Base-by-base conservation (phyloP, 2,329 filamentous ascomycete genomes). In the Colletotrichum graminicola region DNA sequence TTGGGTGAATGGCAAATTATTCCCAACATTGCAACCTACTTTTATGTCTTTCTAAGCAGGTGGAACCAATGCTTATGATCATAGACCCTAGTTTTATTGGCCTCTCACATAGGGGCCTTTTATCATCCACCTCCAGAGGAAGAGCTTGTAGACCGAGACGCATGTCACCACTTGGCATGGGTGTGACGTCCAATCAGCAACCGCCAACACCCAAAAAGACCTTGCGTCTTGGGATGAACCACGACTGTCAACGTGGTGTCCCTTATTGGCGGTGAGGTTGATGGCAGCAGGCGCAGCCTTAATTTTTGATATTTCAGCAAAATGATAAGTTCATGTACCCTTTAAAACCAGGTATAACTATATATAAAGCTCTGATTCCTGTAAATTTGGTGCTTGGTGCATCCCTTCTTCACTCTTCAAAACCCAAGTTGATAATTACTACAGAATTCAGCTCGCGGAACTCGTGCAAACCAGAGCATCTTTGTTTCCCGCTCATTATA, bases 341-440 rank as follows among this genome's bases (percentile, higher is more conserved):
- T 29, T 52, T 7, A 1, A 18, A 7, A 0, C 18, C 14, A 10
- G 14, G 18, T 5, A 52, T 1, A 32, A 18, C 26, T 16, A 3
- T 3, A 21, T 52, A 52, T 32, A 18, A 52, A 32, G 7, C 16
- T 14, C 23, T 0, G 0, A 1, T 18, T 10, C 7, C 8, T 1
- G 14, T 3, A 18, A 18, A 32, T 1, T 11, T 32, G 6, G 10
- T 26, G 2, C 16, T 29, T 32, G 26, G 23, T 10, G 23, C 26
- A 29, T 32, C 2, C 6, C 6, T 21, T 52, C n/a, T 14, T 8
- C 49, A 29, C 26, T 29, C 23, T 51, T 18, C 14, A 18, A 29
- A 3, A 29, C 7, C 14, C 5, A 29, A 5, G 0, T 32, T 12
- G 3, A 5, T 4, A 12, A 12, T 4, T n/a, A 4, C 26, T 5